Evolutionary conservation across 129 eudicot genomes (phyloP), one percentile per base, ranked within the genome.

Genomic region (Ambrosia trifida): DNA sequence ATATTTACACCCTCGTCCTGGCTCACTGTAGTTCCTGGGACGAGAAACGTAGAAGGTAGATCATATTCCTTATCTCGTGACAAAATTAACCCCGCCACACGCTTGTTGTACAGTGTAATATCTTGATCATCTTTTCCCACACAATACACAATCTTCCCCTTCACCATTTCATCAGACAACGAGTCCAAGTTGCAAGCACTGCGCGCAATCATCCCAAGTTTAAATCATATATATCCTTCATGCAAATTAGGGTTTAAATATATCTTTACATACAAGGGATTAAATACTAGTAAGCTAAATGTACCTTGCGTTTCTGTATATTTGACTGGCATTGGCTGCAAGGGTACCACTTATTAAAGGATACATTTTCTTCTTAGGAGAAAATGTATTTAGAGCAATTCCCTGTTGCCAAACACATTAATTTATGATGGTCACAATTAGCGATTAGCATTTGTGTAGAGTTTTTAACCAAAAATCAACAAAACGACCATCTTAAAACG

Each of bases 131-230:
- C 64, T 3, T 24, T 14, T 52, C 90, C 95, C 32, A 69, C 45
- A 81, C 98, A 92, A 28, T 70, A 85, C 66, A 92, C 89, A 30
- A 92, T 81, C 30, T 78, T 86, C 8, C 98, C 98, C 78, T 83
- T 85, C 68, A 92, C 95, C 68, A 84, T 72, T 2, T 44, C 61
- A 47, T 31, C 75, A 18, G 72, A 70, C 71, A 92, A 66, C 11
- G 86, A 76, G 11, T 72, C 94, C 0, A n/a, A 38, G 30, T 82
- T 85, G 32, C 97, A 91, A 14, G 88, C 82, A 79, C 97, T 91
- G 83, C 28, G 44, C 9, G 44, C 46, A 77, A 9, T 12, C 19
- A 58, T 65, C 51, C n/a, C 19, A 58, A 16, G 10, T 46, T 13
- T 19, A 17, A 76, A 44, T 11, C 19, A 5, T 14, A 16, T 14